A percentile compares a stretch with the other conserved stretches of the same genome.
Conservation (phyloP, 169 alveolate genomes). For the Eimeria praecox region DNA sequence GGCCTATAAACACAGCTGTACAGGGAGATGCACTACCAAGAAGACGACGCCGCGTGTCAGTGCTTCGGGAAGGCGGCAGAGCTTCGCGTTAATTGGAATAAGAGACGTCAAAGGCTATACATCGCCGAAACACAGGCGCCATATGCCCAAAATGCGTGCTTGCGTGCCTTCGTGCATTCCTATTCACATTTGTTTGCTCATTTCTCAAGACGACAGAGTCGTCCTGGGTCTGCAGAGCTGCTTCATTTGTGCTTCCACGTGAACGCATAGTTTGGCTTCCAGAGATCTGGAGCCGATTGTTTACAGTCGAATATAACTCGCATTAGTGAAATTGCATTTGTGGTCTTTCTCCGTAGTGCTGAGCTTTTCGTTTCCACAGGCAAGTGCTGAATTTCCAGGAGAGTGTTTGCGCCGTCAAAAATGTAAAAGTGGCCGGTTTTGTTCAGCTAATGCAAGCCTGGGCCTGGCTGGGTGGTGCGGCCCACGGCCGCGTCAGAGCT, state of each 20-base stretch:
- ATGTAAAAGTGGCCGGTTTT: background rate
- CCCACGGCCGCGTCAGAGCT: background rate
- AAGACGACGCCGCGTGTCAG: constrained; percentile 22
- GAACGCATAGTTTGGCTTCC: background rate
- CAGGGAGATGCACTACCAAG: background rate
- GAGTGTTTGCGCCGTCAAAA: background rate
- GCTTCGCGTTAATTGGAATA: background rate
- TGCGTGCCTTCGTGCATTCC: background rate
- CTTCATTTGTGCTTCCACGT: background rate
- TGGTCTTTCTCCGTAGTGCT: background rate
- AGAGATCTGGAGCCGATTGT: background rate
- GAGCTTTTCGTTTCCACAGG: background rate
- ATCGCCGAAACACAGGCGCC: background rate
- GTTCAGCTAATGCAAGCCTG: background rate
- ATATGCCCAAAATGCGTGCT: background rate
- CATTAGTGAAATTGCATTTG: background rate
- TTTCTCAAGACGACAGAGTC: background rate
- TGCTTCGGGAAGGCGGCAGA: background rate
- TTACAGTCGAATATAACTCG: background rate
- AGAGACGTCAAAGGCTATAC: background rate
- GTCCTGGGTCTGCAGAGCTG: background rate
- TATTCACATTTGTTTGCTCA: background rate
- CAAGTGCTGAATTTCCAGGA: background rate
- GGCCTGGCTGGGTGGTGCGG: background rate
- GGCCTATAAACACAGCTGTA: background rate